Base-by-base conservation (phyloP, 352 stramenopile genomes). In the Phytophthora pini region DNA sequence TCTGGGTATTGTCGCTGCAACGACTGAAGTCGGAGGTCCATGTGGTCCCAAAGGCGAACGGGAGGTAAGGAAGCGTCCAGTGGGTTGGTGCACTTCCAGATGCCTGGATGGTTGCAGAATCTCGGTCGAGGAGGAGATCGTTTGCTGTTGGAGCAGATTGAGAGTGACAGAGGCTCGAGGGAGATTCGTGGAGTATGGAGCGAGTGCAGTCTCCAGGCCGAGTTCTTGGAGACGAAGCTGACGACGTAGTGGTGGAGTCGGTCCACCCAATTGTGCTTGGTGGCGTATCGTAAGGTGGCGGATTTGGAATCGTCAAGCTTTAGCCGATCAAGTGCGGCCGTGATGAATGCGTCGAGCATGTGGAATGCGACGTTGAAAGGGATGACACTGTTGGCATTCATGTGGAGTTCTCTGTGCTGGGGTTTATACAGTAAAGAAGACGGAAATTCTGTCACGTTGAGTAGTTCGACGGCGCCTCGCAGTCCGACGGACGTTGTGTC, bases 261-360 rank as follows among this genome's bases (percentile, higher is more conserved):
- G 12, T 84, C 76, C 39, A 84, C 58, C 76, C 76, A 81, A 8
- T 61, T 66, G 17, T 74, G 74, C 15, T 67, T 62, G 4, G 72
- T 76, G n/a, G 60, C 71, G 44, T 67, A 77, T 22, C 55, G 62
- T 12, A 70, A 41, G 1, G 41, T 57, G 43, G 10, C 44, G 1
- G 5, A 9, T 3, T 26, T 31, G 11, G 24, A 29, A 3, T 26
- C 20, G 0, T 46, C 34, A 26, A 17, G 26, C 32, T n/a, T 11
- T 17, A 56, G 47, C 17, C 61, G 2, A 1, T 36, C 31, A 8
- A 31, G 39, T 4, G 61, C 60, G 3, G 56, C 44, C 6, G 53
- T 38, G 13, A 82, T 65, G 4, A 84, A 55, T 2, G 34, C 72
- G n/a, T 84, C 70, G 0, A 82, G 36, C 66, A 82, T 82, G 1